These are phyloP conservation scores for Przewalskia tangutica DNA, from an alignment of 257 asterid genomes.

Conservation along the genomic window DNA sequence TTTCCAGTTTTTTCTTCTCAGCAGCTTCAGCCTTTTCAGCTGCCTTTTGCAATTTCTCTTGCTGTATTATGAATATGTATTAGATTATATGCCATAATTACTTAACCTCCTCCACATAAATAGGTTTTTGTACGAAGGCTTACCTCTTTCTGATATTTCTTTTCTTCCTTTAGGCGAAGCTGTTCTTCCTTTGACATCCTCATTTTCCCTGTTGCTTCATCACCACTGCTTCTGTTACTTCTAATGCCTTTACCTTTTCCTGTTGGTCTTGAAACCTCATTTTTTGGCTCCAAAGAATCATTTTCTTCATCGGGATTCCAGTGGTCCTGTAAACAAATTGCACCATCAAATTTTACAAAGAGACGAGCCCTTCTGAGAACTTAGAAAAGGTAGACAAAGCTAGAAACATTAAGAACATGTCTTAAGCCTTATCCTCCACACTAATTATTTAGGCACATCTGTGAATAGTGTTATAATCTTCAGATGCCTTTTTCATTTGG, in stretches of 20 bases:
- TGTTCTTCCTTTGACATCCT: conserved; percentile 69
- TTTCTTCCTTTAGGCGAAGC: conserved; percentile 64
- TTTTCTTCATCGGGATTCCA: conserved; percentile 20
- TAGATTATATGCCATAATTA: conserved; percentile 6
- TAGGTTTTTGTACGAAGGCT: conserved; percentile 8
- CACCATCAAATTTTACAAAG: background rate
- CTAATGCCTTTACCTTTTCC: conserved; percentile 22
- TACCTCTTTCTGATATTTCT: conserved; percentile 70
- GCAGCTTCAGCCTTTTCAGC: conserved; percentile 80
- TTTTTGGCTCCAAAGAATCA: conserved; percentile 18
- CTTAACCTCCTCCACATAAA: conserved; percentile 4
- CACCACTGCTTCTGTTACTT: conserved; percentile 23
- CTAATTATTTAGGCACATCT: background rate
- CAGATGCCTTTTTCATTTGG: background rate
- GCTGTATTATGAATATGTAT: conserved; percentile 32
- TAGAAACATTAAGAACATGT: background rate
- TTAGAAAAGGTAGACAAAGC: background rate
- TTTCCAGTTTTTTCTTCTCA: conserved; percentile 53
- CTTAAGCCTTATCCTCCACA: background rate
- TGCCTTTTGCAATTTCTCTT: conserved; percentile 74
- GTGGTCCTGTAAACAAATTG: conserved; percentile 31
- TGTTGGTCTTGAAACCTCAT: conserved; percentile 19
- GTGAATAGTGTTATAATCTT: background rate
- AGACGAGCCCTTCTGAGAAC: background rate
- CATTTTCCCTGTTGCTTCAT: conserved; percentile 30